A percentile compares a stretch with the other conserved stretches of the same genome.
Conservation (phyloP, 208 protist genomes). For the Trichomonas gallinae region DNA sequence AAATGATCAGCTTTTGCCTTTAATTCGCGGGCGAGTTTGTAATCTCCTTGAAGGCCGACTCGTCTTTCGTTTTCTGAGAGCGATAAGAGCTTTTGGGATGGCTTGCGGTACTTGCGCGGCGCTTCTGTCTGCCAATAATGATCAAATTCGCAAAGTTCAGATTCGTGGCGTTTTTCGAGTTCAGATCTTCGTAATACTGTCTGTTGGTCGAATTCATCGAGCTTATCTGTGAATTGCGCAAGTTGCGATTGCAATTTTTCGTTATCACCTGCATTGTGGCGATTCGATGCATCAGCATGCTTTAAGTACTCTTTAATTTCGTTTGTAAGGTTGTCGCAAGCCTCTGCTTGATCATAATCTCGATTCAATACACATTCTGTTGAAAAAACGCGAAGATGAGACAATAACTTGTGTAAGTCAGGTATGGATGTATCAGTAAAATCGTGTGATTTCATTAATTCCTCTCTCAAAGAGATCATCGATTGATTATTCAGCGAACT, state of each 20-base stretch:
- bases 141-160: neutral
- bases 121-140: neutral
- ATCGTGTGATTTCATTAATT: neutral
- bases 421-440: neutral
- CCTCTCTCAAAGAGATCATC: neutral
- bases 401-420: neutral
- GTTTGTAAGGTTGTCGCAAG: neutral
- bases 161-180: neutral
- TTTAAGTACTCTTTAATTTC: neutral
- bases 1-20: neutral
- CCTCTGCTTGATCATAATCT: neutral
- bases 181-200: neutral
- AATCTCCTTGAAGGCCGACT: neutral
- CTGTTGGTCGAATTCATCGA: neutral
- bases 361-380: neutral
- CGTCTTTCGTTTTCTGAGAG: neutral
- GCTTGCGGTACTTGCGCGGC: neutral
- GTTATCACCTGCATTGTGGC: neutral
- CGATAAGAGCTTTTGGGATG: neutral
- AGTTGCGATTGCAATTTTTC: neutral
- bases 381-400: neutral
- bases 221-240: neutral
- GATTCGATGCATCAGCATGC: neutral
- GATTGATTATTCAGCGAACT: neutral
- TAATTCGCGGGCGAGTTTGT: neutral